These are phyloP conservation scores for Clathrospora elynae DNA, from an alignment of 2,329 filamentous ascomycete genomes.

Conservation along the genomic window DNA sequence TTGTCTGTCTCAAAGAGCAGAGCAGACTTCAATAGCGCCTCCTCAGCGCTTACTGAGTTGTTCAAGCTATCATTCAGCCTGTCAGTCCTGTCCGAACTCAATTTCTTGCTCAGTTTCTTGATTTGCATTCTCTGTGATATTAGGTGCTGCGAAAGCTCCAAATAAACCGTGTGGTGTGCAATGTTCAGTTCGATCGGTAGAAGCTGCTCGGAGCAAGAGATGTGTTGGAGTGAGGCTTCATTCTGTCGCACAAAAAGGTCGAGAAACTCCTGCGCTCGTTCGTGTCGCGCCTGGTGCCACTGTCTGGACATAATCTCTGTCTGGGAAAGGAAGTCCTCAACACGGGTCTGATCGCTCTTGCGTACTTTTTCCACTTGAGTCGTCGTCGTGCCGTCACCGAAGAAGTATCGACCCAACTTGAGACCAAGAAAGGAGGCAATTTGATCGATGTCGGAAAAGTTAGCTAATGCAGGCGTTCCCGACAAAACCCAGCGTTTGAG, in stretches of 20 bases:
- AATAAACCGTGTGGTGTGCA: slow-evolving; percentile 59
- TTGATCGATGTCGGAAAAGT: slow-evolving; percentile 64
- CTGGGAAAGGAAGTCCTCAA: slow-evolving; percentile 63
- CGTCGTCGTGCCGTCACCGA: slow-evolving; percentile 52
- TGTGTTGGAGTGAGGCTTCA: slow-evolving; percentile 42
- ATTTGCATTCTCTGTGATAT: slow-evolving; percentile 58
- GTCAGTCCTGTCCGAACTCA: slow-evolving; percentile 44
- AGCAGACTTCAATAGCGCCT: slow-evolving; percentile 58
- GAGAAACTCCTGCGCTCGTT: slow-evolving; percentile 61
- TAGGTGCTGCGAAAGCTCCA: slow-evolving; percentile 61
- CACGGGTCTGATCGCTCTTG: slow-evolving; percentile 41
- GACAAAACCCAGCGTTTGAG: slow-evolving; percentile 66
- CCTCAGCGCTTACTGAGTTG: slow-evolving; percentile 55
- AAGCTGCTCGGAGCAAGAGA: slow-evolving; percentile 53
- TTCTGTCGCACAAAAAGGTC: slow-evolving; percentile 56
- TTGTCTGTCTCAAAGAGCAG: slow-evolving; percentile 23
- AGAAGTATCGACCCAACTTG: slow-evolving; percentile 60
- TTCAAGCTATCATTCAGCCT: slow-evolving; percentile 55
- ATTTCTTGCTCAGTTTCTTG: slow-evolving; percentile 46
- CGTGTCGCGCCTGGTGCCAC: slow-evolving; percentile 59
- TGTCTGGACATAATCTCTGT: slow-evolving; percentile 55
- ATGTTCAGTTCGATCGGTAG: slow-evolving; percentile 52
- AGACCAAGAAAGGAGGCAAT: slow-evolving; percentile 63
- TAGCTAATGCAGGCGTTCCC: slow-evolving; percentile 63
- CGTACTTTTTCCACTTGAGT: slow-evolving; percentile 53